Percentiles rank a stretch among this genome's conserved stretches.
Evolutionary conservation across 2,329 filamentous ascomycete genomes (phyloP).

Genomic region (Penicillium sp.): DNA sequence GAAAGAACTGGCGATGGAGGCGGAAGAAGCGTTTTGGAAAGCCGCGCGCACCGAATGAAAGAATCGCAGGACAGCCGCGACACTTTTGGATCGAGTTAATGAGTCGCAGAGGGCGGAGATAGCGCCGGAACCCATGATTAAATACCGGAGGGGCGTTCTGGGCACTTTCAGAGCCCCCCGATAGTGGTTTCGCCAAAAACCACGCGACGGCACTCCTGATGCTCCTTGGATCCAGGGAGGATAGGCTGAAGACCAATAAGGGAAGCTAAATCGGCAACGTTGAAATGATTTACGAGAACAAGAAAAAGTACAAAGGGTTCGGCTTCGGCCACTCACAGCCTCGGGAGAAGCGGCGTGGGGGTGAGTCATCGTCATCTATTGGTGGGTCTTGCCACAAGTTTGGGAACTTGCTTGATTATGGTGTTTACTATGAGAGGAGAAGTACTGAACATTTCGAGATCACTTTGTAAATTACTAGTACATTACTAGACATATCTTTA

Average conservation of each 20-base stretch:
- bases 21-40: slow-evolving; percentile 17
- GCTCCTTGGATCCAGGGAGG: slow-evolving; percentile 15
- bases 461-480: neutral
- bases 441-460: neutral
- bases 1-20: slow-evolving; percentile 19
- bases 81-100: slow-evolving; percentile 10
- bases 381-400: neutral
- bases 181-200: slow-evolving; percentile 9
- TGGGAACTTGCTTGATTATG: slow-evolving; percentile 4
- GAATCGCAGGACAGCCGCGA: slow-evolving; percentile 17
- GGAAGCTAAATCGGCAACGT: slow-evolving; percentile 20
- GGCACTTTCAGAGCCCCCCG: slow-evolving; percentile 12
- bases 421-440: neutral
- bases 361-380: slow-evolving; percentile 18
- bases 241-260: slow-evolving; percentile 18
- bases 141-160: slow-evolving; percentile 11
- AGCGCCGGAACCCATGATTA: slow-evolving; percentile 21
- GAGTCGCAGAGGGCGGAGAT: slow-evolving; percentile 14
- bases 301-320: slow-evolving; percentile 12
- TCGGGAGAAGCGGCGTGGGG: slow-evolving; percentile 21
- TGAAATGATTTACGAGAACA: slow-evolving; percentile 10
- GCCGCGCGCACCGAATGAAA: slow-evolving; percentile 21
- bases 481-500: neutral
- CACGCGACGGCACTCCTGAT: slow-evolving; percentile 17
- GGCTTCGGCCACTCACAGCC: slow-evolving; percentile 22